Conservation (phyloP, 495 filamentous ascomycete genomes). For the Parachaetomium inaequale region DNA sequence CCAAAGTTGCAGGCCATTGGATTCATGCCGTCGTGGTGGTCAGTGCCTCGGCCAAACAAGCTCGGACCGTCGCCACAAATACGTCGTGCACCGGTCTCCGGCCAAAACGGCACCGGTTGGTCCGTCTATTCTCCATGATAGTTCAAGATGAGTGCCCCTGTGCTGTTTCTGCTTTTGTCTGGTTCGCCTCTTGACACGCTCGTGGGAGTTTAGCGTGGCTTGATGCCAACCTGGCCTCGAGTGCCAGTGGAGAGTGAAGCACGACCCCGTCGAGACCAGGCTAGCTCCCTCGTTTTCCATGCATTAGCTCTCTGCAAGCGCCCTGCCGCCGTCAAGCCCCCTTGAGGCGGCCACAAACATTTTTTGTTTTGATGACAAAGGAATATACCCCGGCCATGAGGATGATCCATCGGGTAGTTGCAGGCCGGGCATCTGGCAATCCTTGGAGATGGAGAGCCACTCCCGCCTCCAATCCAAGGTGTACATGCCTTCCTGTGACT, state of each 20-base stretch:
- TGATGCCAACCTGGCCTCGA: background rate
- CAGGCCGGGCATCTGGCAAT: slow-evolving; percentile 32
- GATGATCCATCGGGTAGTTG: slow-evolving; percentile 30
- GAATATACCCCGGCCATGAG: slow-evolving; percentile 21
- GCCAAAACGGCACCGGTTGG: background rate
- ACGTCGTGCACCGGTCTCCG: background rate
- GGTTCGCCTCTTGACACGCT: background rate
- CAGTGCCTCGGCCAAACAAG: slow-evolving; percentile 24
- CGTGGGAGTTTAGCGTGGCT: background rate
- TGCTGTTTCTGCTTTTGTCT: background rate
- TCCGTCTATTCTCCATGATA: slow-evolving; percentile 7
- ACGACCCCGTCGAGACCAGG: slow-evolving; percentile 11
- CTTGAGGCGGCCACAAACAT: slow-evolving; percentile 30
- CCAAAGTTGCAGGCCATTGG: slow-evolving; percentile 27
- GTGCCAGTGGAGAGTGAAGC: background rate
- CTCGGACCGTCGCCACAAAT: slow-evolving; percentile 16
- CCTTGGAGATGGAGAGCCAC: slow-evolving; percentile 13
- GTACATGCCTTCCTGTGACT: background rate
- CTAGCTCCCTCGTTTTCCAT: slow-evolving; percentile 32
- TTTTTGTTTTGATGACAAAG: slow-evolving; percentile 26
- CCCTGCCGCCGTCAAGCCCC: slow-evolving; percentile 30
- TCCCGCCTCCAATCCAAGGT: background rate
- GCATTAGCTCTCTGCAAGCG: slow-evolving; percentile 34
- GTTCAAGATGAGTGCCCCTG: background rate
- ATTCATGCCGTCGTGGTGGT: slow-evolving; percentile 19